Conservation (phyloP, 2,329 filamentous ascomycete genomes). For the Diaporthe longicolla region DNA sequence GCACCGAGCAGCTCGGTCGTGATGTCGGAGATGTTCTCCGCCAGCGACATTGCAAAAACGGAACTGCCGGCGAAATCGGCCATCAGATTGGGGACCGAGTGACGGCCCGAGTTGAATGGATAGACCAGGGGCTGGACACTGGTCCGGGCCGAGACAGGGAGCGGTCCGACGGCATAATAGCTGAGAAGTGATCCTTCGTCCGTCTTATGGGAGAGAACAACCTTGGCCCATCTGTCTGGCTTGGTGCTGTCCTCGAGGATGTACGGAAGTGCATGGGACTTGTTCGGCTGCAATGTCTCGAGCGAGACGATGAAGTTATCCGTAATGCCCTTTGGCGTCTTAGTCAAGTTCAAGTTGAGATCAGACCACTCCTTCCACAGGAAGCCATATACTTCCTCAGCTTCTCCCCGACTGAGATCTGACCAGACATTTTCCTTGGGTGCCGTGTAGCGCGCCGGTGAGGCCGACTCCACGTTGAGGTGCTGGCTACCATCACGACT, state of each 20-base stretch:
- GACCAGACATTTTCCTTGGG: conserved; percentile 59
- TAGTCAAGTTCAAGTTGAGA: conserved; percentile 64
- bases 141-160: conserved; percentile 58
- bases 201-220: conserved; percentile 61
- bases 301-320: conserved; percentile 64
- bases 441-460: conserved; percentile 46
- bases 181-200: conserved; percentile 59
- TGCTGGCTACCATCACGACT: not conserved
- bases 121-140: conserved; percentile 57
- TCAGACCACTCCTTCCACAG: conserved; percentile 57
- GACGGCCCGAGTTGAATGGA: conserved; percentile 59
- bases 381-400: conserved; percentile 57
- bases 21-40: conserved; percentile 55
- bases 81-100: conserved; percentile 54
- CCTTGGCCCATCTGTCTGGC: conserved; percentile 61
- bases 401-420: conserved; percentile 58
- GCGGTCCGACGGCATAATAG: conserved; percentile 64
- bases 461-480: not conserved
- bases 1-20: conserved; percentile 56
- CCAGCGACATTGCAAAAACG: conserved; percentile 54
- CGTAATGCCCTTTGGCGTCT: conserved; percentile 53
- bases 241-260: conserved; percentile 53
- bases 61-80: conserved; percentile 51
- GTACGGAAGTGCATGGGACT: conserved; percentile 60
- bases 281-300: conserved; percentile 64